phyloP scores from a whole-genome alignment of 2,329 filamentous ascomycete genomes.

The Penicillium sp. region DNA sequence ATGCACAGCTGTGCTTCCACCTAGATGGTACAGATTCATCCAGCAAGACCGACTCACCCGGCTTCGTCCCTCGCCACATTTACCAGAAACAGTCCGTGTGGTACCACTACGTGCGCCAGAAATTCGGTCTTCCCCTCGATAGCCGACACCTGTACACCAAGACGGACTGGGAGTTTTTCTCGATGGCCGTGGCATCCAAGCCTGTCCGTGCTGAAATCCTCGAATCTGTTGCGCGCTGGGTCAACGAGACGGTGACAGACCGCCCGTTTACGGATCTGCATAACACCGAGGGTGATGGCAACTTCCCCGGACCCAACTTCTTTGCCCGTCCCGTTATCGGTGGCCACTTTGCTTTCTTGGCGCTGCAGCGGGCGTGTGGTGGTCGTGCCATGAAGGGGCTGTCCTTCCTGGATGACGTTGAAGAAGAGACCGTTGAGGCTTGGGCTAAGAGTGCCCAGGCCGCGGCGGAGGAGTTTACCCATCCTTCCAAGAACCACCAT shows the following conservation, averaged over 20 bases:
- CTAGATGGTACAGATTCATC: constrained; percentile 45
- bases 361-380: constrained; percentile 73
- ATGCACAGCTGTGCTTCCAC: constrained; percentile 77
- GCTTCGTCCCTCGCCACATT: constrained; percentile 68
- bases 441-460: constrained; percentile 23
- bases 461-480: constrained; percentile 22
- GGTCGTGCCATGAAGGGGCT: constrained; percentile 61
- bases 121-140: constrained; percentile 78
- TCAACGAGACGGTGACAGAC: constrained; percentile 77
- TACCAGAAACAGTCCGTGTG: constrained; percentile 76
- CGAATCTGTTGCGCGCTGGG: constrained; percentile 69
- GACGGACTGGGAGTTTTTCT: constrained; percentile 88
- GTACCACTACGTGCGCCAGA: constrained; percentile 74
- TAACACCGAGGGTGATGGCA: constrained; percentile 70
- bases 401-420: constrained; percentile 42
- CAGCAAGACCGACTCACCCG: constrained; percentile 29
- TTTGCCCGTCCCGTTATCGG: constrained; percentile 79
- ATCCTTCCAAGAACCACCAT: constrained; percentile 12
- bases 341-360: constrained; percentile 78
- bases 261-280: constrained; percentile 77
- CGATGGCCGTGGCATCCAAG: constrained; percentile 69
- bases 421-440: constrained; percentile 19
- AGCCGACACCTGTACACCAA: constrained; percentile 80
- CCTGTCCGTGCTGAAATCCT: constrained; percentile 67
- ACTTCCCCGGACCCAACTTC: constrained; percentile 69